Conservation (phyloP, 495 filamentous ascomycete genomes). For the Hyaloscypha variabilis region DNA sequence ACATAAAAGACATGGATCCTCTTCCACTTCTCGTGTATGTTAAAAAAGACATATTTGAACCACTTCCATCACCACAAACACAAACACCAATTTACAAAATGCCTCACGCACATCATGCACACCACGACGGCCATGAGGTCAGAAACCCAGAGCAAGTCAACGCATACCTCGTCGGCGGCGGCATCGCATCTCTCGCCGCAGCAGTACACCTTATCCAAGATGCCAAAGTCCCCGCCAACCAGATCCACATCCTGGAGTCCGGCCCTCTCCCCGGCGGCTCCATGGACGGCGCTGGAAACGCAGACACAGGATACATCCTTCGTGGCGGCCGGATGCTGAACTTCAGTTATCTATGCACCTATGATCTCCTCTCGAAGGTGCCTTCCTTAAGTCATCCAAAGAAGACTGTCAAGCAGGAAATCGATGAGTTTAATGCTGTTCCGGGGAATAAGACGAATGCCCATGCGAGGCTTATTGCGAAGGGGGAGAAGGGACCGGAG, state of each 20-base stretch:
- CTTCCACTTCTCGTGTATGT: neutral
- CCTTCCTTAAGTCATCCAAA: conserved; percentile 33
- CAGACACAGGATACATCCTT: conserved; percentile 43
- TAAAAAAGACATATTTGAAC: conserved; percentile 1
- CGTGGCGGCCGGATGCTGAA: conserved; percentile 41
- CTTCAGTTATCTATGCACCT: conserved; percentile 41
- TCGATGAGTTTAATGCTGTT: conserved; percentile 27
- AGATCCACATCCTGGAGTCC: conserved; percentile 47
- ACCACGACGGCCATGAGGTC: neutral
- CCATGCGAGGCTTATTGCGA: conserved; percentile 21
- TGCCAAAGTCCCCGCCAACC: conserved; percentile 41
- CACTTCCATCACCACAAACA: neutral
- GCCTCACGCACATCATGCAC: neutral
- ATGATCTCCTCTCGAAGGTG: conserved; percentile 40
- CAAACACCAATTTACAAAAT: neutral
- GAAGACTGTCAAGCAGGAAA: conserved; percentile 27
- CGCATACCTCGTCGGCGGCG: conserved; percentile 45
- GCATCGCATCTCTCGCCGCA: conserved; percentile 44
- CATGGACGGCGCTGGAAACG: conserved; percentile 38
- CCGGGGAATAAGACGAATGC: conserved; percentile 20
- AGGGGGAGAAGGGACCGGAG: conserved; percentile 17
- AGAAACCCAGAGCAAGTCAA: conserved; percentile 36
- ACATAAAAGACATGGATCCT: neutral
- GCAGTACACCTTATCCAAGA: conserved; percentile 47
- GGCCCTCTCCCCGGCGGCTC: conserved; percentile 36